A percentile compares a stretch with the other conserved stretches of the same genome.
Evolutionary conservation across 2,329 filamentous ascomycete species (phyloP).

Genomic region (Diaporthe vaccinii): DNA sequence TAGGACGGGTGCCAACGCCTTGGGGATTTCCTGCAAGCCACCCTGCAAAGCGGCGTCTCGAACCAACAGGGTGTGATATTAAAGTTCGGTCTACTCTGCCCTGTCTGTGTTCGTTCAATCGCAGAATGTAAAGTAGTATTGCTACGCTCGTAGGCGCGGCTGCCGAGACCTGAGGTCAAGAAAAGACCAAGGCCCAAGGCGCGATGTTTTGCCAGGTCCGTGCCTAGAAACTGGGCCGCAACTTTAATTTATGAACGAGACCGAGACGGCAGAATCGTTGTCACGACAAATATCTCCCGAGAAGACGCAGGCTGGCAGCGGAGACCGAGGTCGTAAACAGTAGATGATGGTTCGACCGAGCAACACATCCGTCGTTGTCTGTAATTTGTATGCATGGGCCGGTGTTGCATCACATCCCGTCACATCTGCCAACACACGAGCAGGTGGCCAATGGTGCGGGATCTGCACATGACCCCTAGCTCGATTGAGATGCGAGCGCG

Average conservation of each 20-base stretch:
- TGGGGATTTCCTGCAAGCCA: background rate
- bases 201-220: background rate
- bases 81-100: background rate
- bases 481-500: slow-evolving; percentile 18
- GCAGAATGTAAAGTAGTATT: background rate
- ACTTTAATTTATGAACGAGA: background rate
- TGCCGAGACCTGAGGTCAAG: background rate
- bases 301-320: background rate
- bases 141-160: background rate
- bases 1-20: background rate
- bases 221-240: background rate
- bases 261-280: background rate
- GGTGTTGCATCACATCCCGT: slow-evolving; percentile 31
- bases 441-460: slow-evolving; percentile 10
- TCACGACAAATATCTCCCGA: background rate
- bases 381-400: slow-evolving; percentile 28
- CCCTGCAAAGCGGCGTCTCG: background rate
- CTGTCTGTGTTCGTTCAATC: background rate
- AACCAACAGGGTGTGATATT: background rate
- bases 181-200: background rate
- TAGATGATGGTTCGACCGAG: slow-evolving; percentile 28
- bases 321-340: slow-evolving; percentile 9
- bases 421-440: slow-evolving; percentile 31
- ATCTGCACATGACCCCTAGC: slow-evolving; percentile 20
- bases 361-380: background rate